A percentile compares a stretch with the other conserved stretches of the same genome.
Conservation (phyloP, 768 basidiomycete species). For the Tephrocybe rancida region DNA sequence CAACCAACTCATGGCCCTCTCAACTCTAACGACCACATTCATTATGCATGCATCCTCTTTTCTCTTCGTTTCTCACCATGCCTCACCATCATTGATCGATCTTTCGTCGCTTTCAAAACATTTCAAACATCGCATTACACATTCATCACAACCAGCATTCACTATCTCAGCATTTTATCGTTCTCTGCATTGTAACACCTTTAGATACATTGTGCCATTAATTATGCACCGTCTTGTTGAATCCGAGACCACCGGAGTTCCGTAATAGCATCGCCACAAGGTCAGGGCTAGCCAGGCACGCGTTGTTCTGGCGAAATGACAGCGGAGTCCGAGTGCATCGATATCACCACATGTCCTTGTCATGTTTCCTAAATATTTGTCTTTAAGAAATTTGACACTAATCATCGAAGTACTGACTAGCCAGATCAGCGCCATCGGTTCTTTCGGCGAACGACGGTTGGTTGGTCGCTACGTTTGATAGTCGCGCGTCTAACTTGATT, state of each 20-base stretch:
- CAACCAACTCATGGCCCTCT: slow-evolving; percentile 35
- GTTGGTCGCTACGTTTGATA: too few relatives aligned
- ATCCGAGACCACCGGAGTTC: neutral
- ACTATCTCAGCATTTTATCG: slow-evolving; percentile 34
- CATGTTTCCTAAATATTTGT: neutral
- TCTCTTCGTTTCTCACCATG: slow-evolving; percentile 32
- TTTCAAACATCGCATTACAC: slow-evolving; percentile 35
- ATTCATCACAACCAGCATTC: slow-evolving; percentile 35
- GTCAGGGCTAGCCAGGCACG: too few relatives aligned
- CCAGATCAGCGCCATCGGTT: neutral
- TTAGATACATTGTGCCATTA: slow-evolving; percentile 39
- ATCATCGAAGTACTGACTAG: neutral
- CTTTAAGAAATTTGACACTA: neutral
- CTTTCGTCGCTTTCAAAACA: slow-evolving; percentile 37
- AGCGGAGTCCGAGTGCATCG: neutral
- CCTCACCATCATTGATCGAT: slow-evolving; percentile 16
- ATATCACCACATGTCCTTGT: neutral
- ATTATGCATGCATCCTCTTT: slow-evolving; percentile 25
- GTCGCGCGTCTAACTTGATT: neutral
- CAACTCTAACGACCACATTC: slow-evolving; percentile 25
- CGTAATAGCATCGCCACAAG: neutral
- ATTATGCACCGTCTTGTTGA: slow-evolving; percentile 1
- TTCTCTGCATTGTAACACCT: slow-evolving; percentile 50
- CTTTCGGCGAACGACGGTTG: neutral
- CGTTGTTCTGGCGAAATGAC: neutral